phyloP scores from a whole-genome alignment of 1,139 yeast species.

The Hyphopichia wangnamkhiaoensis region DNA sequence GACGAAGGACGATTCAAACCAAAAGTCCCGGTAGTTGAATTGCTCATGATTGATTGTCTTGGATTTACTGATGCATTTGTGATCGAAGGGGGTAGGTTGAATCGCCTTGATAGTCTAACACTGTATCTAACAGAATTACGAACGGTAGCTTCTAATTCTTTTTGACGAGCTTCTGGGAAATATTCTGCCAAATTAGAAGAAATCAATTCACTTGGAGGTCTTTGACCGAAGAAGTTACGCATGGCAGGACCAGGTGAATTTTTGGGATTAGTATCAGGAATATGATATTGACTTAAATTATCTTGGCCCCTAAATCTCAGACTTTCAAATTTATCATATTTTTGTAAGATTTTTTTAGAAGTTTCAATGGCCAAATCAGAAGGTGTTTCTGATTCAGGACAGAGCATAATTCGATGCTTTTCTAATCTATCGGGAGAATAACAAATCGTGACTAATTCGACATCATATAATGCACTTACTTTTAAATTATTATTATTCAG shows the following conservation, averaged over 20 bases:
- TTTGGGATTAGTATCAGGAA: conserved; percentile 20
- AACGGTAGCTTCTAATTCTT: conserved; percentile 75
- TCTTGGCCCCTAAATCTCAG: conserved; percentile 9
- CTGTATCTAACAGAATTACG: conserved; percentile 81
- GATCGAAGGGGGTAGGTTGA: conserved; percentile 30
- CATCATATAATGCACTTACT: conserved; percentile 65
- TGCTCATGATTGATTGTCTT: conserved; percentile 25
- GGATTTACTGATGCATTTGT: conserved; percentile 15
- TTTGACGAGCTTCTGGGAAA: conserved; percentile 81
- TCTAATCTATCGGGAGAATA: conserved; percentile 73
- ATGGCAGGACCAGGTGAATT: conserved; percentile 20
- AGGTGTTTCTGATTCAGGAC: conserved; percentile 65
- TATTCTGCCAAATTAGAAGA: conserved; percentile 88
- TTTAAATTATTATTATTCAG: conserved; percentile 8
- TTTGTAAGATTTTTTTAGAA: conserved; percentile 46
- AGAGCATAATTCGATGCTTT: conserved; percentile 71
- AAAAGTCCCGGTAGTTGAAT: conserved; percentile 16
- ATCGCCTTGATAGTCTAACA: conserved; percentile 54
- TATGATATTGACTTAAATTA: conserved; percentile 24
- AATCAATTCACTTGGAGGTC: conserved; percentile 92
- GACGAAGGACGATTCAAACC: conserved; percentile 21
- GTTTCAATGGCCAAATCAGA: conserved; percentile 63
- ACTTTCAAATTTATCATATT: conserved; percentile 31
- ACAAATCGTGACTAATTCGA: conserved; percentile 79
- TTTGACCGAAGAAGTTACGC: conserved; percentile 74